Percentiles rank a stretch among this genome's conserved stretches.
phyloP scores from a whole-genome alignment of 2,329 filamentous ascomycete species.

The Talaromyces pinophilus region DNA sequence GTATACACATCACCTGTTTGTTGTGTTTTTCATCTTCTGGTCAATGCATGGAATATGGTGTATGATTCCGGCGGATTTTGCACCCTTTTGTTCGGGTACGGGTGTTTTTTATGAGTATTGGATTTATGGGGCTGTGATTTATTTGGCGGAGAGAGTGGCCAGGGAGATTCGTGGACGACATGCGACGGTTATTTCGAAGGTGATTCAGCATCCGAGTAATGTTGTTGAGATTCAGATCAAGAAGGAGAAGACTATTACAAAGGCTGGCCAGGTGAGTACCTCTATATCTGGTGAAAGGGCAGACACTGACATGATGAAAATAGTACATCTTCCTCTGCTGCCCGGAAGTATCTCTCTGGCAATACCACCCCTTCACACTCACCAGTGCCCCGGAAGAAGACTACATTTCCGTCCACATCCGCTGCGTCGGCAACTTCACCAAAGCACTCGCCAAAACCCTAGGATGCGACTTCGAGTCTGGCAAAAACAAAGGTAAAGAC shows the following conservation, averaged over 20 bases:
- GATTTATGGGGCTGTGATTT: slow-evolving; percentile 80
- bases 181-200: slow-evolving; percentile 84
- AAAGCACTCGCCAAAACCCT: slow-evolving; percentile 67
- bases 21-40: slow-evolving; percentile 89
- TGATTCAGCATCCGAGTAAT: slow-evolving; percentile 84
- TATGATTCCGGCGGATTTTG: slow-evolving; percentile 83
- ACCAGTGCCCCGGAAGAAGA: slow-evolving; percentile 87
- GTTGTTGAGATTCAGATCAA: slow-evolving; percentile 91
- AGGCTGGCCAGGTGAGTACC: slow-evolving; percentile 63
- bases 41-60: slow-evolving; percentile 86
- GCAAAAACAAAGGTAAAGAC: slow-evolving; percentile 31
- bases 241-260: slow-evolving; percentile 80
- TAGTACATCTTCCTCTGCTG: slow-evolving; percentile 86
- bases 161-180: slow-evolving; percentile 77
- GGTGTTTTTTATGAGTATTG: slow-evolving; percentile 90
- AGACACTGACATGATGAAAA: background rate
- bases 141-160: slow-evolving; percentile 75
- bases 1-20: slow-evolving; percentile 86
- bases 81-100: slow-evolving; percentile 67
- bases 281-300: background rate
- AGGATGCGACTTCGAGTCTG: slow-evolving; percentile 70
- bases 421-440: slow-evolving; percentile 81
- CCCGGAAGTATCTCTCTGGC: slow-evolving; percentile 81
- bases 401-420: slow-evolving; percentile 84
- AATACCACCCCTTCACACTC: slow-evolving; percentile 84